A percentile compares a stretch with the other conserved stretches of the same genome.
Conservation (phyloP, 2,329 filamentous ascomycete species). For the Stemphylium lycopersici region DNA sequence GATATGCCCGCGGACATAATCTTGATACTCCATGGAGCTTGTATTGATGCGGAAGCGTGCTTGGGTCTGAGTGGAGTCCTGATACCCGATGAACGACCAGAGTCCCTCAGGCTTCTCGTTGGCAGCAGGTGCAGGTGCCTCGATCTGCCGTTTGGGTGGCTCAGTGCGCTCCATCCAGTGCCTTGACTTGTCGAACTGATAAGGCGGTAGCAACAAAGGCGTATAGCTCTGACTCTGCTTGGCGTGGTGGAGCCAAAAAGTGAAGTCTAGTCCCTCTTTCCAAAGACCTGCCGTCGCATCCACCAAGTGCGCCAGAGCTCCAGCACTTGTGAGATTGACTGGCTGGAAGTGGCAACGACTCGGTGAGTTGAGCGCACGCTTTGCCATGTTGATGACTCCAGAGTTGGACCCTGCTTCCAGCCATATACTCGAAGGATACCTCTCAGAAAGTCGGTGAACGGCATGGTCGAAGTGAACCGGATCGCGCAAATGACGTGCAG, state of each 20-base stretch:
- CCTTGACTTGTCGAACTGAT: constrained; percentile 28
- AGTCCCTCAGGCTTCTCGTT: constrained; percentile 25
- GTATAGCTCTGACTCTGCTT: constrained; percentile 39
- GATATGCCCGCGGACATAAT: constrained; percentile 48
- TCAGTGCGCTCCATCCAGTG: constrained; percentile 25
- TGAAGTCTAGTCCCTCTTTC: constrained; percentile 45
- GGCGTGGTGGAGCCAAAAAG: constrained; percentile 50
- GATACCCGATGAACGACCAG: constrained; percentile 21
- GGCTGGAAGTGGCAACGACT: constrained; percentile 12
- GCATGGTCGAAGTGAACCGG: constrained; percentile 56
- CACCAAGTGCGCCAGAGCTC: constrained; percentile 17
- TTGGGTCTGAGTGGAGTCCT: constrained; percentile 10
- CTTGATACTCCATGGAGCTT: constrained; percentile 40
- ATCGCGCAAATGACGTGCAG: constrained; percentile 48
- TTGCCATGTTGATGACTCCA: constrained; percentile 36
- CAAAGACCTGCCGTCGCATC: constrained; percentile 48
- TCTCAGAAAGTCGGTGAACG: constrained; percentile 45
- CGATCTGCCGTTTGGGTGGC: not conserved
- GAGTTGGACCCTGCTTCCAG: constrained; percentile 30
- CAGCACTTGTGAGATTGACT: constrained; percentile 4
- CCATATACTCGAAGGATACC: constrained; percentile 25
- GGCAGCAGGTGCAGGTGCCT: not conserved
- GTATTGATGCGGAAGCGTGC: constrained; percentile 55
- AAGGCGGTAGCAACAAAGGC: constrained; percentile 41
- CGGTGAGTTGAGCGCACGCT: constrained; percentile 25